phyloP scores from a whole-genome alignment of 176 grass and related monocot species.

The Sorghum bicolor region Sorghum_bicolor_NCBIv3 NC_012870.2:9879001-9879500 shows the following conservation, averaged over 20 bases:
- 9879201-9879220: neutral
- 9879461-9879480: neutral
- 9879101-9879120: slow-evolving; percentile 43
- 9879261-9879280: slow-evolving; percentile 32
- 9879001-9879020: slow-evolving; percentile 84
- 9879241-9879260: slow-evolving; percentile 37
- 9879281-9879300: slow-evolving; percentile 41
- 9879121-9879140: slow-evolving; percentile 50
- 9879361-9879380: neutral
- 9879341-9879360: slow-evolving; percentile 69
- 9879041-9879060: slow-evolving; percentile 72
- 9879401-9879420: neutral
- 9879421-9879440: neutral
- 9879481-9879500: neutral
- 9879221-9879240: slow-evolving; percentile 40
- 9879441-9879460: neutral
- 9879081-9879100: slow-evolving; percentile 60
- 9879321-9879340: slow-evolving; percentile 62
- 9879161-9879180: slow-evolving; percentile 7
- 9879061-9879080: slow-evolving; percentile 73
- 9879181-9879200: neutral
- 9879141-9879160: slow-evolving; percentile 8
- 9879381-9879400: neutral
- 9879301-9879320: slow-evolving; percentile 45
- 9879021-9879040: slow-evolving; percentile 66